Base-by-base conservation (phyloP, 306 rosid genomes). In the Cucurbita ficifolia region DNA sequence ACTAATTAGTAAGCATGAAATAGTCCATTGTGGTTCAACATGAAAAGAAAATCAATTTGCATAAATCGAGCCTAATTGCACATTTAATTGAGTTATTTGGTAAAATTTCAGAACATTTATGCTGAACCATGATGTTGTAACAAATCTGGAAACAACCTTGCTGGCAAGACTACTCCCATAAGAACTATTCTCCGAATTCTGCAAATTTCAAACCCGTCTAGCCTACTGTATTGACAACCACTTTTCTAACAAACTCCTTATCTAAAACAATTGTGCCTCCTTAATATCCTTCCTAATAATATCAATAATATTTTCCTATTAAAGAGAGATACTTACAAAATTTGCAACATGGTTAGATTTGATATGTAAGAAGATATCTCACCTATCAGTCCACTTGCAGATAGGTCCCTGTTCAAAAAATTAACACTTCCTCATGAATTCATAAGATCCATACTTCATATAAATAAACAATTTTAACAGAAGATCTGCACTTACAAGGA, bases 341-440 rank as follows among this genome's bases (percentile, higher is more conserved):
- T 29, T 14, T 82, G 70, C 17, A 88, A 46, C 88, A 77, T 62
- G 8, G 51, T n/a, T 36, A 88, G 84, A 11, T 76, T 52, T 29
- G 86, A 76, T 57, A 88, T 81, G 10, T 54, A 53, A 12, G 74
- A 51, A 61, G 75, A 8, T 60, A 88, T 84, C 49, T 58, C 82
- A 63, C 87, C 88, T 0, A 69, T 57, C 13, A 88, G 29, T 71
- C 83, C 83, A 76, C 86, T 79, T 0, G 87, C 71, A 1, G 88
- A 79, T 46, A 86, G 77, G 45, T 60, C n/a, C 86, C 90, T 88
- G 64, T 17, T 71, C 51, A 62, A 72, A 83, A 69, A 73, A 53
- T 45, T 50, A 35, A 35, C 73, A 67, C 11, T 43, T 10, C 11
- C 53, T 67, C 11, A 19, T 36, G 53, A 61, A 61, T 40, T 22